Evolutionary conservation across 148 eudicot species (phyloP).

Genomic region (Persicaria tinctoria): DNA sequence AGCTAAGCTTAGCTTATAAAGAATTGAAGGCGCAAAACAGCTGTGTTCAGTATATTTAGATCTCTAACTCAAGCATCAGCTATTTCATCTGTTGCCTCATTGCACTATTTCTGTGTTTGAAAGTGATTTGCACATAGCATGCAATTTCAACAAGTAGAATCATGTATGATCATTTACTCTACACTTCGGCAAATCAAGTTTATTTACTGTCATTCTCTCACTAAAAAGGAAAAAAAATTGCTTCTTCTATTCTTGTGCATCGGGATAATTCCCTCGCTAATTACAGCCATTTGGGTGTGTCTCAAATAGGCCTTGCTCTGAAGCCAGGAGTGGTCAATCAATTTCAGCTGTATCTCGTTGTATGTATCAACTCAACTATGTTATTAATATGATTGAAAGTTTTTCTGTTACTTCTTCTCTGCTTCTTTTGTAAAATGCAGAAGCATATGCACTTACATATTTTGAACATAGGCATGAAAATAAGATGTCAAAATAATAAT

Average conservation of each 20-base stretch:
- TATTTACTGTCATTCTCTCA: background rate
- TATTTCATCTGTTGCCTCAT: background rate
- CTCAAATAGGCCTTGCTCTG: constrained; percentile 65
- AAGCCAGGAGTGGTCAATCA: constrained; percentile 81
- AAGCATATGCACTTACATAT: background rate
- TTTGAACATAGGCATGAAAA: background rate
- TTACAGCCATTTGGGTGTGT: constrained; percentile 9
- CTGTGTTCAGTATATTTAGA: background rate
- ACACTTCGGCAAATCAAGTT: too few relatives aligned
- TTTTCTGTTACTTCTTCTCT: background rate
- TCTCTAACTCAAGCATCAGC: background rate
- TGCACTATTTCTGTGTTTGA: background rate
- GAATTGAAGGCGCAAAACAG: background rate
- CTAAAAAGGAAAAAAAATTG: background rate
- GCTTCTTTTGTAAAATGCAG: background rate
- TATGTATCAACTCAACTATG: constrained; percentile 23
- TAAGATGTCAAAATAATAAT: background rate
- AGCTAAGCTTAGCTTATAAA: background rate
- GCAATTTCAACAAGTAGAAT: background rate
- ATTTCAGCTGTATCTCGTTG: constrained; percentile 56
- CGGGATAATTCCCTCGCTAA: background rate
- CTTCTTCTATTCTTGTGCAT: background rate
- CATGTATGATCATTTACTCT: background rate
- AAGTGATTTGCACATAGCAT: background rate
- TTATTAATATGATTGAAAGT: background rate